Percentiles rank a stretch among this genome's conserved stretches.
phyloP scores from a whole-genome alignment of 2,329 filamentous ascomycete species.

The Chaetomiaceae sp. region DNA sequence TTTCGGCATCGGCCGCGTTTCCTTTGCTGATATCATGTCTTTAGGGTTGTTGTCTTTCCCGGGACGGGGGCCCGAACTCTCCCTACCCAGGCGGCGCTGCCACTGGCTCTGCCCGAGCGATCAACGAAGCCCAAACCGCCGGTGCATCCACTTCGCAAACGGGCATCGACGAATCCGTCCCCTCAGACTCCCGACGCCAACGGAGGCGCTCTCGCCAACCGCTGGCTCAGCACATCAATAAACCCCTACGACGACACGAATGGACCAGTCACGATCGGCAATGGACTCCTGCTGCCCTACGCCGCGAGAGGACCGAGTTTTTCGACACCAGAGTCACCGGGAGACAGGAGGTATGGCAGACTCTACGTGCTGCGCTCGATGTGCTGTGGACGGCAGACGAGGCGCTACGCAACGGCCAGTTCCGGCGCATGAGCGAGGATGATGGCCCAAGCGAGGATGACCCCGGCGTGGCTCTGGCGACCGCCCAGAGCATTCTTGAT shows the following conservation, averaged over 20 bases:
- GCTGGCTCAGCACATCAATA: constrained; percentile 64
- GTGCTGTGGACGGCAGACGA: constrained; percentile 58
- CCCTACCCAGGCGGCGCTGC: constrained; percentile 47
- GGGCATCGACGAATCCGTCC: constrained; percentile 26
- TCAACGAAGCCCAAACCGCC: constrained; percentile 42
- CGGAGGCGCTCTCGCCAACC: constrained; percentile 37
- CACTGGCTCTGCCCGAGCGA: constrained; percentile 50
- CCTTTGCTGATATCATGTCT: background rate
- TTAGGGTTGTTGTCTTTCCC: constrained; percentile 59
- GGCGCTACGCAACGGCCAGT: constrained; percentile 20
- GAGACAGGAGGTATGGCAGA: constrained; percentile 73
- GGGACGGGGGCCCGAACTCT: constrained; percentile 48
- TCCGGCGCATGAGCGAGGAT: constrained; percentile 9
- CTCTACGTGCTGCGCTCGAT: constrained; percentile 63
- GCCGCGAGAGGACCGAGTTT: constrained; percentile 72
- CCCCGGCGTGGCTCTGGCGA: constrained; percentile 46
- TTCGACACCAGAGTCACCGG: constrained; percentile 87
- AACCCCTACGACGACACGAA: constrained; percentile 60
- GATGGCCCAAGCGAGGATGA: constrained; percentile 34
- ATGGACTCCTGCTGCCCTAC: constrained; percentile 68
- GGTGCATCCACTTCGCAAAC: constrained; percentile 29
- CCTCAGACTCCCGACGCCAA: constrained; percentile 20
- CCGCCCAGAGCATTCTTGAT: constrained; percentile 75
- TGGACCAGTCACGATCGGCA: constrained; percentile 60
- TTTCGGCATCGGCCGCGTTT: background rate